Evolutionary conservation across 2,329 filamentous ascomycete species (phyloP).

Genomic region (Sclerotinia spermophila): DNA sequence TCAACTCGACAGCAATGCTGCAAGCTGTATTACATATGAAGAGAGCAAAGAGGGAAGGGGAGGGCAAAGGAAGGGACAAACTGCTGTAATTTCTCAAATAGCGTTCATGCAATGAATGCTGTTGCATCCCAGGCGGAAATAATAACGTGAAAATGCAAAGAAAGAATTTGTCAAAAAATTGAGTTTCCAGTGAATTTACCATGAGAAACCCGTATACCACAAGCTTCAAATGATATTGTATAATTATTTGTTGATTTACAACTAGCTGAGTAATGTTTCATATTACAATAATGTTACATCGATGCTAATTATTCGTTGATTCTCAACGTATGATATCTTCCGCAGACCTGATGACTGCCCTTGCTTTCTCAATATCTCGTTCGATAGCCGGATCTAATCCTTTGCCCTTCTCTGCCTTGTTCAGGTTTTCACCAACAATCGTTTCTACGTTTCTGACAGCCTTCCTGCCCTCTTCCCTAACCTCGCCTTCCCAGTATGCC

Average conservation of each 20-base stretch:
- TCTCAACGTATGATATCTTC: constrained; percentile 15
- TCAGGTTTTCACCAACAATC: constrained; percentile 41
- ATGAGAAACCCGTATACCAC: background rate
- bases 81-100: background rate
- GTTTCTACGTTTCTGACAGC: constrained; percentile 55
- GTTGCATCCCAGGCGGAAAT: background rate
- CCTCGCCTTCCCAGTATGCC: constrained; percentile 61
- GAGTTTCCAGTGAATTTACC: background rate
- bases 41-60: background rate
- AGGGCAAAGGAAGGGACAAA: background rate
- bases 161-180: background rate
- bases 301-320: constrained; percentile 10
- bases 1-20: too few species aligned
- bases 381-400: constrained; percentile 8
- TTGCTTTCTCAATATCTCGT: constrained; percentile 13
- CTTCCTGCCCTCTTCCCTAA: constrained; percentile 64
- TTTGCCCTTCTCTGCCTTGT: constrained; percentile 14
- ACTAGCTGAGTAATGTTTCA: constrained; percentile 10
- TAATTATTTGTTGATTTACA: constrained; percentile 4
- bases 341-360: constrained; percentile 10
- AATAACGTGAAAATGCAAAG: background rate
- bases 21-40: too few species aligned
- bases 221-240: background rate
- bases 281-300: constrained; percentile 19
- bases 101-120: background rate